These are phyloP conservation scores for Cyberlindnera galapagoensis DNA, from an alignment of 805 yeast genomes.

Conservation along the genomic window DNA sequence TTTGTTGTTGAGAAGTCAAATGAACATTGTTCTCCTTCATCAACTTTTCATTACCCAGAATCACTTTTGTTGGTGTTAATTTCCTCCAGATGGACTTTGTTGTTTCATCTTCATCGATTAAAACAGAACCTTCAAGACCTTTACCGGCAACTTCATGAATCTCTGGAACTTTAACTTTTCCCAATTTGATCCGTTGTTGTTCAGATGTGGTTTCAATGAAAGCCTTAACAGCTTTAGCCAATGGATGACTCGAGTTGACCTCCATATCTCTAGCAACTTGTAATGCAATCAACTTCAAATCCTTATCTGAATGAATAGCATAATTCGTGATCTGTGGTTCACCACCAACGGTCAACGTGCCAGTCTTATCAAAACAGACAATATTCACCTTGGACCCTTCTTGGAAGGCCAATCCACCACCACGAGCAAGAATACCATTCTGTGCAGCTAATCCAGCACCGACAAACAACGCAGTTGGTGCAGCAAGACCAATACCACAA, in stretches of 20 bases:
- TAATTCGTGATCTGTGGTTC: conserved; percentile 50
- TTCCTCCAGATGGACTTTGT: conserved; percentile 26
- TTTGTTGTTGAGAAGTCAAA: conserved; percentile 29
- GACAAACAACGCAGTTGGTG: conserved; percentile 77
- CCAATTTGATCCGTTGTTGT: conserved; percentile 11
- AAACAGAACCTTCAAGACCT: conserved; percentile 45
- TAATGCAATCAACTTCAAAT: conserved; percentile 16
- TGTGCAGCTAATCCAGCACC: conserved; percentile 78
- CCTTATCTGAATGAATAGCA: conserved; percentile 22
- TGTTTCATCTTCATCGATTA: conserved; percentile 18
- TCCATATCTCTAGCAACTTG: conserved; percentile 58
- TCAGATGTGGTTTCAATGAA: conserved; percentile 26
- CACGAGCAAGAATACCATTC: conserved; percentile 67
- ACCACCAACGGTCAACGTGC: conserved; percentile 64
- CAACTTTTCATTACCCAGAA: conserved; percentile 57
- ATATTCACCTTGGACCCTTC: conserved; percentile 60
- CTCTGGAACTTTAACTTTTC: conserved; percentile 35
- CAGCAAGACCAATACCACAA: conserved; percentile 80
- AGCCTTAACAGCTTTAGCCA: conserved; percentile 50
- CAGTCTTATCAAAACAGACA: conserved; percentile 75
- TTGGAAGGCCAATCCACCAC: conserved; percentile 80
- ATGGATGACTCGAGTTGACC: conserved; percentile 59
- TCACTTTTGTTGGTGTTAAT: conserved; percentile 30
- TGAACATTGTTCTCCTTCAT: conserved; percentile 40
- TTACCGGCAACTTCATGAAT: conserved; percentile 53